A percentile compares a stretch with the other conserved stretches of the same genome.
phyloP scores from a whole-genome alignment of 2,329 filamentous ascomycete species.

The Fusarium sp. region DNA sequence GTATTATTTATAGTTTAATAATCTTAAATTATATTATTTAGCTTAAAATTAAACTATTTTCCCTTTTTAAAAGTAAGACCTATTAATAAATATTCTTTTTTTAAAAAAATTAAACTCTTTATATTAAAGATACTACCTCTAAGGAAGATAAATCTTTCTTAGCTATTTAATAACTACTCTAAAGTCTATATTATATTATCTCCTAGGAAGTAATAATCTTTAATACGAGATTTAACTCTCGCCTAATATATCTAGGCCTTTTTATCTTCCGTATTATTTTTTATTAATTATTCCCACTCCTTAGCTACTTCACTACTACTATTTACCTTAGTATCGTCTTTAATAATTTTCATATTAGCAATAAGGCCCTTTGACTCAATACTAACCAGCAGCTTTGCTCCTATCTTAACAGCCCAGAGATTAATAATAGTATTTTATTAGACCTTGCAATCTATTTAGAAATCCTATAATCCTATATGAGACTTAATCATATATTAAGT shows the following conservation, averaged over 20 bases:
- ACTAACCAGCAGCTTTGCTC: not conserved
- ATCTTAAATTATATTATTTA: too few species aligned
- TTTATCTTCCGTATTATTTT: not conserved
- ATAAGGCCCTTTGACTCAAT: not conserved
- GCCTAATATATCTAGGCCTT: not conserved
- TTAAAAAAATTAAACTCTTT: not conserved
- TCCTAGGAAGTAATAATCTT: not conserved
- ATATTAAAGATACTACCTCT: not conserved
- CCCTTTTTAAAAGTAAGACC: not conserved
- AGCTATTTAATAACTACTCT: not conserved
- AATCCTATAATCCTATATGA: not conserved
- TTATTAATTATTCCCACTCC: not conserved
- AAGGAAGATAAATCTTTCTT: not conserved
- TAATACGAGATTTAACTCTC: not conserved
- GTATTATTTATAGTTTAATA: too few species aligned
- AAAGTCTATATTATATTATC: not conserved
- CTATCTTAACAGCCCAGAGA: not conserved
- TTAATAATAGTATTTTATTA: not conserved
- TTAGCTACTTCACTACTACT: not conserved
- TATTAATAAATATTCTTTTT: not conserved
- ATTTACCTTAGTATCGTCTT: not conserved
- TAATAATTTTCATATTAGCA: not conserved
- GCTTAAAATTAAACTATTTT: not conserved
- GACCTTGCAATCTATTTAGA: not conserved
- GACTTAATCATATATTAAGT: not conserved